Conservation (phyloP, 805 yeast genomes). For the Saccharomycopsis synnaedendra region DNA sequence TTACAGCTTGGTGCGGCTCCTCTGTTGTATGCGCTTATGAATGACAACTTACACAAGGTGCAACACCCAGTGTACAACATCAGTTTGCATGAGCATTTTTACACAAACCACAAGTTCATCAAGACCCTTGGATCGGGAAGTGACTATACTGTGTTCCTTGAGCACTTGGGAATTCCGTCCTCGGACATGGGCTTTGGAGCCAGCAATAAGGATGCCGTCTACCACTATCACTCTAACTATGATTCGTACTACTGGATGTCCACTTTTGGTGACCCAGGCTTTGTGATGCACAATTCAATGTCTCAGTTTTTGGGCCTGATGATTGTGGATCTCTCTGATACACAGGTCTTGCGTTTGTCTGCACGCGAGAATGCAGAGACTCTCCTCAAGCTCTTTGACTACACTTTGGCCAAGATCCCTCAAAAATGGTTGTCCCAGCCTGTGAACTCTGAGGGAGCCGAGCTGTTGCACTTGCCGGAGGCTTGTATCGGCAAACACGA, state of each 20-base stretch:
- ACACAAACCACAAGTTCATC: slow-evolving; percentile 19
- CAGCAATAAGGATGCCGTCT: slow-evolving; percentile 39
- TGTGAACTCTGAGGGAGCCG: background rate
- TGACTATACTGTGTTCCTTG: slow-evolving; percentile 51
- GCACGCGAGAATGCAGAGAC: slow-evolving; percentile 20
- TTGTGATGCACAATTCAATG: slow-evolving; percentile 42
- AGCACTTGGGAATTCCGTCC: slow-evolving; percentile 48
- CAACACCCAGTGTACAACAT: slow-evolving; percentile 21
- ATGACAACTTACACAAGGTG: slow-evolving; percentile 31
- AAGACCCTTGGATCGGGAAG: slow-evolving; percentile 57
- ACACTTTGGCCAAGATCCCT: slow-evolving; percentile 27
- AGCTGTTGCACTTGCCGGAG: background rate
- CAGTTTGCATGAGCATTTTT: slow-evolving; percentile 14
- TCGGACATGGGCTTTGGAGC: slow-evolving; percentile 45
- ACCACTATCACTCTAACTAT: slow-evolving; percentile 67
- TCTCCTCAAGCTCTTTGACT: slow-evolving; percentile 32
- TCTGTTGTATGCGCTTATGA: slow-evolving; percentile 35
- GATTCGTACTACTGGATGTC: slow-evolving; percentile 65
- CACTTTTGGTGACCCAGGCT: slow-evolving; percentile 48
- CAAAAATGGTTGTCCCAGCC: slow-evolving; percentile 23
- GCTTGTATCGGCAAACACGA: background rate
- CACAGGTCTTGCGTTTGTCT: slow-evolving; percentile 33
- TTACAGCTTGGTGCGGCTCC: slow-evolving; percentile 52
- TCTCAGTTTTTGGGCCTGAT: slow-evolving; percentile 43
- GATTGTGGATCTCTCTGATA: slow-evolving; percentile 36